Conservation (phyloP, 2,329 filamentous ascomycete genomes). For the Botrytis galanthina region DNA sequence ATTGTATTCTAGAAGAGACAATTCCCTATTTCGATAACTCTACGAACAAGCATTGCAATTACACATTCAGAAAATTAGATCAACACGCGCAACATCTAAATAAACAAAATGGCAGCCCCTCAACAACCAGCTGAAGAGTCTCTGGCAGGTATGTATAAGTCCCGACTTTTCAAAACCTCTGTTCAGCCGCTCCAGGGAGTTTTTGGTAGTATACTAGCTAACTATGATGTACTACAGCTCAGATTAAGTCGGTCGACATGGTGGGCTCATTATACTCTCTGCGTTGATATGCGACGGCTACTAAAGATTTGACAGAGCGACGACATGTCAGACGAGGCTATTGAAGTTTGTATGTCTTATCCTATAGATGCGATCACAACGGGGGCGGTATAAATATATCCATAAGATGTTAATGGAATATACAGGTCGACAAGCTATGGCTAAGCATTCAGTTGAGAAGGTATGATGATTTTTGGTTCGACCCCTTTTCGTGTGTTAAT, state of each 20-base stretch:
- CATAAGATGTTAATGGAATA: constrained; percentile 11
- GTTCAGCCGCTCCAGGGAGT: neutral
- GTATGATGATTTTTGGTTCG: constrained; percentile 40
- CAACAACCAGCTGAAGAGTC: constrained; percentile 32
- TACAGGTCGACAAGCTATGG: constrained; percentile 68
- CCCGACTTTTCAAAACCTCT: neutral
- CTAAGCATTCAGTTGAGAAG: constrained; percentile 71
- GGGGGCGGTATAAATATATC: constrained; percentile 1
- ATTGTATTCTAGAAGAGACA: constrained; percentile 17
- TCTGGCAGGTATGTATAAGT: constrained; percentile 13
- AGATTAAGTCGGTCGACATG: constrained; percentile 99
- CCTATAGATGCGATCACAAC: constrained; percentile 39
- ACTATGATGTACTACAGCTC: constrained; percentile 55
- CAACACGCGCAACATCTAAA: neutral
- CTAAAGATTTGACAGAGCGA: constrained; percentile 65
- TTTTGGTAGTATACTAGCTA: constrained; percentile 18
- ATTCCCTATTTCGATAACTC: constrained; percentile 4
- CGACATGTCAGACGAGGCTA: constrained; percentile 93
- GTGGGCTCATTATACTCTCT: constrained; percentile 51
- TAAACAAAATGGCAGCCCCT: neutral
- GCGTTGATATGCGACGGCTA: constrained; percentile 10
- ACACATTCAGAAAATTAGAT: neutral
- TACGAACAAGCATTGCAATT: neutral
- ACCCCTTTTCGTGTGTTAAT: constrained; percentile 24
- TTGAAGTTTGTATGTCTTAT: constrained; percentile 80